Evolutionary conservation across 2,329 filamentous ascomycete genomes (phyloP).

Genomic region (Microdochium bolleyi): DNA sequence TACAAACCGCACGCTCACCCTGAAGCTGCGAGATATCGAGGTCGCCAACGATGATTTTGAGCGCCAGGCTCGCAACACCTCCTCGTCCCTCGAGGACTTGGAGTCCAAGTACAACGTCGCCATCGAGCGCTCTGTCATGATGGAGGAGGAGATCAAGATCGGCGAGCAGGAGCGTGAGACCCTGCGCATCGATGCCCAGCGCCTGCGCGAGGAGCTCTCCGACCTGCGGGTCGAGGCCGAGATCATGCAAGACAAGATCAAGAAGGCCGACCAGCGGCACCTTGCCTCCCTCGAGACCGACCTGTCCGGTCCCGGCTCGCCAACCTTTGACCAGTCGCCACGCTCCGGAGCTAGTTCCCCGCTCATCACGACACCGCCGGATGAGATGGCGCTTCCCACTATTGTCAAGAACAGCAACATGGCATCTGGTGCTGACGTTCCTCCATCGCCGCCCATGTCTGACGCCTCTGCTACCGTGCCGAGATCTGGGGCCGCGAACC

Average conservation of each 20-base stretch:
- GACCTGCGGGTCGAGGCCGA: constrained; percentile 94
- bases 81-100: constrained; percentile 90
- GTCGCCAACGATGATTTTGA: constrained; percentile 98
- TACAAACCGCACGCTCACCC: constrained; percentile 68
- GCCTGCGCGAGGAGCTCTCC: constrained; percentile 81
- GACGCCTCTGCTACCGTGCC: constrained; percentile 63
- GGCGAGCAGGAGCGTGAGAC: constrained; percentile 88
- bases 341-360: constrained; percentile 83
- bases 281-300: constrained; percentile 53
- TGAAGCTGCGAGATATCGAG: constrained; percentile 87
- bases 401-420: constrained; percentile 36
- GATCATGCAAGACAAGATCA: constrained; percentile 88
- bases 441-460: constrained; percentile 89
- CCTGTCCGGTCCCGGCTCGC: constrained; percentile 57
- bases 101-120: constrained; percentile 95
- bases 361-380: constrained; percentile 80
- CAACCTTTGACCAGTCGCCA: constrained; percentile 70
- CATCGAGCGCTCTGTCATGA: constrained; percentile 84
- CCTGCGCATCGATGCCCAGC: constrained; percentile 83
- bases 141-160: constrained; percentile 89
- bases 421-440: constrained; percentile 51
- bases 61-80: constrained; percentile 89
- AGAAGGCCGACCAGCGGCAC: constrained; percentile 56
- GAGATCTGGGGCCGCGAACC: constrained; percentile 35
- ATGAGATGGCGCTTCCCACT: constrained; percentile 50